Evolutionary conservation across 495 filamentous ascomycete genomes (phyloP).

Genomic region (Hypoxylon crocopeplum): DNA sequence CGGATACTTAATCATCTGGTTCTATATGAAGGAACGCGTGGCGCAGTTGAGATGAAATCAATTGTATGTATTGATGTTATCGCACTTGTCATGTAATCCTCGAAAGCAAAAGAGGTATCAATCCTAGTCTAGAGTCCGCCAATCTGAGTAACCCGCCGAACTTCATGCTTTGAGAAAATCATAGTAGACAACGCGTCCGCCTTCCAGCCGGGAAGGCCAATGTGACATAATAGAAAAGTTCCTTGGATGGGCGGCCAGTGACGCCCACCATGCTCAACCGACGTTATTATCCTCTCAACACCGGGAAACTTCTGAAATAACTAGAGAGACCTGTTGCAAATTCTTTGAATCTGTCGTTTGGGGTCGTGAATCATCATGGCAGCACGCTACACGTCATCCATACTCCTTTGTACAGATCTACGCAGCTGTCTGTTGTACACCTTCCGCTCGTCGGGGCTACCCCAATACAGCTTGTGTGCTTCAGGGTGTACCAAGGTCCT

Average conservation of each 20-base stretch:
- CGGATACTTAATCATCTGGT: too few relatives aligned
- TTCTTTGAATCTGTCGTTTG: neutral
- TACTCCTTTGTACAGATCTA: slow-evolving; percentile 61
- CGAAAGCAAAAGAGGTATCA: slow-evolving; percentile 37
- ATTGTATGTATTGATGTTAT: neutral
- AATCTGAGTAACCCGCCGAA: slow-evolving; percentile 16
- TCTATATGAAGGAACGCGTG: neutral
- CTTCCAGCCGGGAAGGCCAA: slow-evolving; percentile 4
- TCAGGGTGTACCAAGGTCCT: slow-evolving; percentile 87
- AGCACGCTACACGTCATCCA: slow-evolving; percentile 49
- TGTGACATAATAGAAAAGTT: slow-evolving; percentile 4
- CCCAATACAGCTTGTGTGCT: slow-evolving; percentile 89
- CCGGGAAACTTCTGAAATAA: slow-evolving; percentile 7
- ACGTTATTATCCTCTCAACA: neutral
- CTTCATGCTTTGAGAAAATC: slow-evolving; percentile 13
- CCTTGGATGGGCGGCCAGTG: neutral
- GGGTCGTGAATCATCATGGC: neutral
- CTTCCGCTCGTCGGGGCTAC: slow-evolving; percentile 75
- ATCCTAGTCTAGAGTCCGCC: slow-evolving; percentile 35
- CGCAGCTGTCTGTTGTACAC: slow-evolving; percentile 83
- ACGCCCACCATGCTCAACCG: slow-evolving; percentile 13
- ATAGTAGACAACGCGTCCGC: neutral
- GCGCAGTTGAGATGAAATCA: slow-evolving; percentile 8
- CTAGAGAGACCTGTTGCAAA: neutral
- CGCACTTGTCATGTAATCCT: slow-evolving; percentile 7